Evolutionary conservation across 2,329 filamentous ascomycete species (phyloP).

Genomic region (Cryphonectria japonica): DNA sequence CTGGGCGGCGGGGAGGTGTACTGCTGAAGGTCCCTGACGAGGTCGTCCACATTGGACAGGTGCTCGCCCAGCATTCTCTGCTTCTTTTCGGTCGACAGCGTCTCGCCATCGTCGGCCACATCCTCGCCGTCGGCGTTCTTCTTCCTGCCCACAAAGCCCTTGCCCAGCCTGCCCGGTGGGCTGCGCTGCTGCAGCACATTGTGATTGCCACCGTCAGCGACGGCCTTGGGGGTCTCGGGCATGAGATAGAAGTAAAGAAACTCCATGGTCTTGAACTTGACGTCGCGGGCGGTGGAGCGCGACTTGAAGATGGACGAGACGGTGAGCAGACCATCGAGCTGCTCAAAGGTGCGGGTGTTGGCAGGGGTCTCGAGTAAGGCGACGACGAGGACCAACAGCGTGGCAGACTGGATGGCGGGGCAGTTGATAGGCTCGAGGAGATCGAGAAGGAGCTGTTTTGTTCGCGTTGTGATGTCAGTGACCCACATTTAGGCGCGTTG

Average conservation of each 20-base stretch:
- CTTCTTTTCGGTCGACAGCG: slow-evolving; percentile 79
- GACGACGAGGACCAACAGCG: slow-evolving; percentile 86
- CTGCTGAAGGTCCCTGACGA: slow-evolving; percentile 82
- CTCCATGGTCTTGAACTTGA: slow-evolving; percentile 95
- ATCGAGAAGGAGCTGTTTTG: slow-evolving; percentile 74
- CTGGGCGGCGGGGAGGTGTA: slow-evolving; percentile 60
- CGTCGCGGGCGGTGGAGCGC: slow-evolving; percentile 79
- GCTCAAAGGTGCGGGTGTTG: slow-evolving; percentile 91
- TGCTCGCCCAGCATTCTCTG: slow-evolving; percentile 77
- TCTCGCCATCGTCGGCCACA: slow-evolving; percentile 46
- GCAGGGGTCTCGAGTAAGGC: slow-evolving; percentile 83
- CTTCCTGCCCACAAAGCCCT: slow-evolving; percentile 48
- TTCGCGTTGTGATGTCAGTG: not conserved
- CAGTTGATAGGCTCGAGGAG: slow-evolving; percentile 92
- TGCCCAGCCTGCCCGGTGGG: slow-evolving; percentile 59
- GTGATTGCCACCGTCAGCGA: slow-evolving; percentile 39
- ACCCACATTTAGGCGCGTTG: slow-evolving; percentile 1
- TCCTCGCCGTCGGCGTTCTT: slow-evolving; percentile 42
- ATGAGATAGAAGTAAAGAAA: slow-evolving; percentile 99
- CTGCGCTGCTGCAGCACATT: slow-evolving; percentile 62
- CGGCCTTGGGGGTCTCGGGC: slow-evolving; percentile 72
- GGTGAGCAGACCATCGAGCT: slow-evolving; percentile 86
- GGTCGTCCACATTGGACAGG: slow-evolving; percentile 79
- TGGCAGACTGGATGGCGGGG: slow-evolving; percentile 87
- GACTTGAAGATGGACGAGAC: slow-evolving; percentile 93